Conservation (phyloP, 345 rosid genomes). For the Microthlaspi erraticum region DNA sequence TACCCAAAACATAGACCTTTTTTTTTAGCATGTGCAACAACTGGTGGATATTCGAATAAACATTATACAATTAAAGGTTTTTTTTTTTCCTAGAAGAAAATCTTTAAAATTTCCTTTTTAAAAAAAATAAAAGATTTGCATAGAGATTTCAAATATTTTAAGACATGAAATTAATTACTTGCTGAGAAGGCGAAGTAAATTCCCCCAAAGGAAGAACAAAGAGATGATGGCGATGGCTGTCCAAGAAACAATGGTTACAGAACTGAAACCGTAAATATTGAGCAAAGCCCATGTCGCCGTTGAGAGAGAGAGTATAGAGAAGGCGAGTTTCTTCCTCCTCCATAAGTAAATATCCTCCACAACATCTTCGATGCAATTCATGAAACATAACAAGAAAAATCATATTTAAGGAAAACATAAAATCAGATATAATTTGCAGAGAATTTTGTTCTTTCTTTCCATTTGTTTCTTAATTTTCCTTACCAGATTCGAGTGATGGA, state of each 20-base stretch:
- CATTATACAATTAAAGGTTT: too few relatives aligned
- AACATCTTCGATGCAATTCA: slow-evolving; percentile 27
- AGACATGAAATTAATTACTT: slow-evolving; percentile 42
- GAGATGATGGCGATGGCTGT: slow-evolving; percentile 41
- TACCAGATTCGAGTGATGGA: slow-evolving; percentile 29
- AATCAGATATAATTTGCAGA: not conserved
- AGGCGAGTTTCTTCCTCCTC: slow-evolving; percentile 59
- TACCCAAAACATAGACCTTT: too few relatives aligned
- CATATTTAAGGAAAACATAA: not conserved
- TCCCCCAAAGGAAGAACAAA: slow-evolving; percentile 56
- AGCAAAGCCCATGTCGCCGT: slow-evolving; percentile 54
- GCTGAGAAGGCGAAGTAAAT: slow-evolving; percentile 54
- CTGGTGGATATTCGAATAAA: too few relatives aligned
- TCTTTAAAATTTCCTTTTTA: too few relatives aligned
- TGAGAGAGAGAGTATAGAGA: slow-evolving; percentile 41
- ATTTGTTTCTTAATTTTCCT: slow-evolving; percentile 1
- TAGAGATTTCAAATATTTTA: not conserved
- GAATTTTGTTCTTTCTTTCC: not conserved
- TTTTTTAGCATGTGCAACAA: too few relatives aligned
- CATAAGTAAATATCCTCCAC: slow-evolving; percentile 52
- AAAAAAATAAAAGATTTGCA: too few relatives aligned
- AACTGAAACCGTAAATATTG: slow-evolving; percentile 50
- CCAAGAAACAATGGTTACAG: slow-evolving; percentile 56
- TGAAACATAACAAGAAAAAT: not conserved
- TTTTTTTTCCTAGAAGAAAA: too few relatives aligned